These are phyloP conservation scores for Gossypium thurberi DNA, from an alignment of 345 rosid genomes.

Conservation along the genomic window DNA sequence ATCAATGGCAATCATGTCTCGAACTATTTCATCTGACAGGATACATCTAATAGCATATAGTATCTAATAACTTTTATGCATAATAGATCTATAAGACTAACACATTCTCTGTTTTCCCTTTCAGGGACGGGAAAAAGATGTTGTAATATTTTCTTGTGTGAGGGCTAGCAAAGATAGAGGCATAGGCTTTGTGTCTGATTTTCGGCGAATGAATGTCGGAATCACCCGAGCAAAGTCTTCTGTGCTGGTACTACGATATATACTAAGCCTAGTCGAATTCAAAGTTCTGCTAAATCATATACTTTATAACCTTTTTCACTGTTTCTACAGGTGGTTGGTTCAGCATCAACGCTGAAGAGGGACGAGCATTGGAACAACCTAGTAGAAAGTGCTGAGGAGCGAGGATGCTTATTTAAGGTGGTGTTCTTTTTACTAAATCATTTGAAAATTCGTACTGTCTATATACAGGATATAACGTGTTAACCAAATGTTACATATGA, in stretches of 20 bases:
- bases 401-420: slow-evolving; percentile 62
- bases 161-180: slow-evolving; percentile 62
- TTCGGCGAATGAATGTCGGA: slow-evolving; percentile 91
- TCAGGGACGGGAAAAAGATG: slow-evolving; percentile 95
- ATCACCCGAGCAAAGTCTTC: slow-evolving; percentile 91
- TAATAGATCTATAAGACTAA: neutral
- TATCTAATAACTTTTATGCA: neutral
- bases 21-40: neutral
- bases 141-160: slow-evolving; percentile 89
- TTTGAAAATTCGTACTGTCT: neutral
- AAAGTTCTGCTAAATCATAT: neutral
- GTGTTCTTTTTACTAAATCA: neutral
- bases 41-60: neutral
- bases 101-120: slow-evolving; percentile 2
- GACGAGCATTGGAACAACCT: slow-evolving; percentile 83
- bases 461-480: neutral
- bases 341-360: slow-evolving; percentile 58
- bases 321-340: slow-evolving; percentile 72
- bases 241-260: slow-evolving; percentile 48
- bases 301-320: slow-evolving; percentile 1
- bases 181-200: slow-evolving; percentile 83
- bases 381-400: slow-evolving; percentile 64
- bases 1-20: neutral
- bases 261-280: neutral
- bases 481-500: neutral